Conservation (phyloP, 805 yeast species). For the Candida hispaniensis region DNA sequence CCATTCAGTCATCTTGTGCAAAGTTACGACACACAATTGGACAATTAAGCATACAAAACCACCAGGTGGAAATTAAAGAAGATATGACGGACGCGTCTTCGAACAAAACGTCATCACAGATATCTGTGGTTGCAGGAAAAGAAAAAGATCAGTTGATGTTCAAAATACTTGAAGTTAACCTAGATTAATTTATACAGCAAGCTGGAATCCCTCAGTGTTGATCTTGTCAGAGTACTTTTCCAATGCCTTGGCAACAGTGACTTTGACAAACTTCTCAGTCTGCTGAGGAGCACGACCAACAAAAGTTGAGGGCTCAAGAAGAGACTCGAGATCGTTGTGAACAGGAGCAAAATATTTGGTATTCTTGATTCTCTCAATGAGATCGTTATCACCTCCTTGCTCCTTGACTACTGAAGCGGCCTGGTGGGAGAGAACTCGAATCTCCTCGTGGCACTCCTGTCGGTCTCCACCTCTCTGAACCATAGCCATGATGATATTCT, state of each 20-base stretch:
- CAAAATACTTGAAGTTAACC: not conserved
- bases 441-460: slow-evolving; percentile 97
- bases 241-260: slow-evolving; percentile 76
- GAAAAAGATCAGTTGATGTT: slow-evolving; percentile 9
- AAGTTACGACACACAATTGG: slow-evolving; percentile 34
- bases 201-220: slow-evolving; percentile 57
- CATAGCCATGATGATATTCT: slow-evolving; percentile 98
- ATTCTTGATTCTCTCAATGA: slow-evolving; percentile 73
- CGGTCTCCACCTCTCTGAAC: slow-evolving; percentile 95
- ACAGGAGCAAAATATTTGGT: slow-evolving; percentile 82
- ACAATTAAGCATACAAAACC: slow-evolving; percentile 27
- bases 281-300: slow-evolving; percentile 98
- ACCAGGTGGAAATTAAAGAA: slow-evolving; percentile 12
- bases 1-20: slow-evolving; percentile 33
- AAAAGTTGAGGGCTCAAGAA: slow-evolving; percentile 86
- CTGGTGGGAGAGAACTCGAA: slow-evolving; percentile 92
- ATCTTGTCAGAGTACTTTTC: slow-evolving; percentile 51
- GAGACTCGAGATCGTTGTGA: slow-evolving; percentile 66
- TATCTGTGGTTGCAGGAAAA: slow-evolving; percentile 1
- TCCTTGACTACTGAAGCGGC: slow-evolving; percentile 96
- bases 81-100: slow-evolving; percentile 5
- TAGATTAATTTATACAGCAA: slow-evolving; percentile 50
- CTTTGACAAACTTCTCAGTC: slow-evolving; percentile 81
- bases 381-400: slow-evolving; percentile 96
- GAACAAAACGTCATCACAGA: slow-evolving; percentile 14